Evolutionary conservation across 2,329 filamentous ascomycete species (phyloP).

Genomic region (Penicillium oxalicum): DNA sequence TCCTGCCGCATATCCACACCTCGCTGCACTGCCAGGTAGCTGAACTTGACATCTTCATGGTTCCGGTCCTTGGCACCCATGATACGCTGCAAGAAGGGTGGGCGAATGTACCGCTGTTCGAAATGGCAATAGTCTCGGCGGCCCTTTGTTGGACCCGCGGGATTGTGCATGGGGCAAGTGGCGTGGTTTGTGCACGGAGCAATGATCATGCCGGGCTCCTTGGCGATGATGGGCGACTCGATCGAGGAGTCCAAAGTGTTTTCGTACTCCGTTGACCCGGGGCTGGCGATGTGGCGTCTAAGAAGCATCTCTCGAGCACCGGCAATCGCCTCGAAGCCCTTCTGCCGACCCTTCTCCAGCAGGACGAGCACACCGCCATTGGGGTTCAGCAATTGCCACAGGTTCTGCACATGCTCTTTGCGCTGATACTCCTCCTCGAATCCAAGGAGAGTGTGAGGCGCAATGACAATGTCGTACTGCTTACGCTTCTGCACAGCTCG

Average conservation of each 20-base stretch:
- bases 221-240: slow-evolving; percentile 30
- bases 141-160: slow-evolving; percentile 62
- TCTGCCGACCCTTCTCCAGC: slow-evolving; percentile 83
- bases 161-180: slow-evolving; percentile 80
- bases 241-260: slow-evolving; percentile 29
- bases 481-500: slow-evolving; percentile 57
- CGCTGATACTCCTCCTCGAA: slow-evolving; percentile 70
- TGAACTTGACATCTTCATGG: slow-evolving; percentile 86
- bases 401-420: slow-evolving; percentile 73
- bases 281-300: slow-evolving; percentile 63
- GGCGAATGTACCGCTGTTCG: slow-evolving; percentile 78
- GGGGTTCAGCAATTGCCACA: slow-evolving; percentile 80
- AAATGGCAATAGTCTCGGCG: slow-evolving; percentile 91
- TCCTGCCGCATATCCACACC: slow-evolving; percentile 56
- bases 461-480: slow-evolving; percentile 82
- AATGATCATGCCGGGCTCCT: slow-evolving; percentile 59
- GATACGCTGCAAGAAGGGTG: slow-evolving; percentile 72
- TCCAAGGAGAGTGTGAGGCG: slow-evolving; percentile 74
- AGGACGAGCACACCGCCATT: slow-evolving; percentile 81
- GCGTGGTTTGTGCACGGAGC: slow-evolving; percentile 77
- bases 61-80: slow-evolving; percentile 63
- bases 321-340: slow-evolving; percentile 87
- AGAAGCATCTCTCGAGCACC: slow-evolving; percentile 75
- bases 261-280: slow-evolving; percentile 44
- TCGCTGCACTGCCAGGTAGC: slow-evolving; percentile 78